phyloP scores from a whole-genome alignment of 805 yeast genomes.

The Candida palmyrensis region DNA sequence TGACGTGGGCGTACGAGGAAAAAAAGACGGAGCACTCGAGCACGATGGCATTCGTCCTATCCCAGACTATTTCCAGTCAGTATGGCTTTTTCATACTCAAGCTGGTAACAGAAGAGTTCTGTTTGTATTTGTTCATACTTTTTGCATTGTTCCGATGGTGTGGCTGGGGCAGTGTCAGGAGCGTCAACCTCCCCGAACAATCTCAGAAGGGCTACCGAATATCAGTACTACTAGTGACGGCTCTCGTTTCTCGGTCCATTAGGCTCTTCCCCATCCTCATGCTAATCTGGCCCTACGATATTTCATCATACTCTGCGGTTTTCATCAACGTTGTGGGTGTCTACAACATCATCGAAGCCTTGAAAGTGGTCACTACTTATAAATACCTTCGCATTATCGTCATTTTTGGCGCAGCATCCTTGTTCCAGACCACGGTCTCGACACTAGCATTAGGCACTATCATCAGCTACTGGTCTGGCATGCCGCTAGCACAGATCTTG shows the following conservation, averaged over 20 bases:
- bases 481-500: slow-evolving; percentile 6
- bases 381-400: slow-evolving; percentile 11
- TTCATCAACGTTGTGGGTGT: slow-evolving; percentile 58
- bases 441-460: slow-evolving; percentile 11
- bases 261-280: slow-evolving; percentile 86
- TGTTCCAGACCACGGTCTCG: slow-evolving; percentile 11
- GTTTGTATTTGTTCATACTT: slow-evolving; percentile 37
- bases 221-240: slow-evolving; percentile 57
- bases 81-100: slow-evolving; percentile 52
- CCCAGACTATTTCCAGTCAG: slow-evolving; percentile 40
- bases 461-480: slow-evolving; percentile 10
- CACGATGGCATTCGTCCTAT: slow-evolving; percentile 18
- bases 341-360: slow-evolving; percentile 61
- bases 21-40: slow-evolving; percentile 35
- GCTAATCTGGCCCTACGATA: slow-evolving; percentile 95
- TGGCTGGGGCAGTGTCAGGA: slow-evolving; percentile 15
- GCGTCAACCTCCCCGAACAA: slow-evolving; percentile 7
- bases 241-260: slow-evolving; percentile 71
- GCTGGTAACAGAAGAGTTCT: slow-evolving; percentile 42
- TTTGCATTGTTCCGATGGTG: slow-evolving; percentile 8
- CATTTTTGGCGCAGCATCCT: slow-evolving; percentile 12
- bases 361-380: slow-evolving; percentile 16
- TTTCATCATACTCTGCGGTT: slow-evolving; percentile 54
- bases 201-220: slow-evolving; percentile 31
- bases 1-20: slow-evolving; percentile 91